Conservation (phyloP, 805 yeast genomes). For the Metschnikowia gruessii region DNA sequence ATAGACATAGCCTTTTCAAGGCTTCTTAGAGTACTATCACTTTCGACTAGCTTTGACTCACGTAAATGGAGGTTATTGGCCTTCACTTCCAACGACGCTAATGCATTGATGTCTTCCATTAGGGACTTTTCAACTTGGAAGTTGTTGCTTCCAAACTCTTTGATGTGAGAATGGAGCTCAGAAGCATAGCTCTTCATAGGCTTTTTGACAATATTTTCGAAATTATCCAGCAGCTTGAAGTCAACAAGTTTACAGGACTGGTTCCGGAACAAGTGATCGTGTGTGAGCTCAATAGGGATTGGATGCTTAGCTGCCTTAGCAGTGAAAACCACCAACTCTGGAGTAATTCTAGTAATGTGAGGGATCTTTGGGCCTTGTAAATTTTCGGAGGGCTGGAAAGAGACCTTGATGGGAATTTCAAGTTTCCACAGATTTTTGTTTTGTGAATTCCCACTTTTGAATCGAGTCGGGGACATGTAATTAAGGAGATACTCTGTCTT, state of each 20-base stretch:
- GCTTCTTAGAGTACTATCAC: constrained; percentile 22
- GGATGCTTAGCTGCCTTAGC: constrained; percentile 33
- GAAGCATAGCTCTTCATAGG: constrained; percentile 33
- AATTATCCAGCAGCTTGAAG: constrained; percentile 25
- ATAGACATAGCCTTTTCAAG: constrained; percentile 1
- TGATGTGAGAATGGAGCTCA: constrained; percentile 26
- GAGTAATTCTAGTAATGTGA: constrained; percentile 19
- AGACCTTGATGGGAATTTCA: constrained; percentile 32
- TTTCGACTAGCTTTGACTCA: constrained; percentile 19
- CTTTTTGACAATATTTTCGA: constrained; percentile 29
- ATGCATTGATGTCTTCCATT: constrained; percentile 29
- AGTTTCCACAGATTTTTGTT: constrained; percentile 18
- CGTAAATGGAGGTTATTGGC: constrained; percentile 27
- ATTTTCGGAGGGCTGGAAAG: constrained; percentile 24
- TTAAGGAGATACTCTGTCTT: constrained; percentile 27
- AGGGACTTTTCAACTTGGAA: constrained; percentile 29
- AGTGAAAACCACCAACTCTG: constrained; percentile 32
- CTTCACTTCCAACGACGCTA: constrained; percentile 32
- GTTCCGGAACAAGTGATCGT: constrained; percentile 36
- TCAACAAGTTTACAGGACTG: constrained; percentile 8
- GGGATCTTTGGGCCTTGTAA: constrained; percentile 8
- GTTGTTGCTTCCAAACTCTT: constrained; percentile 23
- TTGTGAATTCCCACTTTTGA: constrained; percentile 9
- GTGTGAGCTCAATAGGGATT: constrained; percentile 36
- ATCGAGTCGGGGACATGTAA: constrained; percentile 25